phyloP scores from a whole-genome alignment of 352 stramenopile species.

The Phytophthora quininea region DNA sequence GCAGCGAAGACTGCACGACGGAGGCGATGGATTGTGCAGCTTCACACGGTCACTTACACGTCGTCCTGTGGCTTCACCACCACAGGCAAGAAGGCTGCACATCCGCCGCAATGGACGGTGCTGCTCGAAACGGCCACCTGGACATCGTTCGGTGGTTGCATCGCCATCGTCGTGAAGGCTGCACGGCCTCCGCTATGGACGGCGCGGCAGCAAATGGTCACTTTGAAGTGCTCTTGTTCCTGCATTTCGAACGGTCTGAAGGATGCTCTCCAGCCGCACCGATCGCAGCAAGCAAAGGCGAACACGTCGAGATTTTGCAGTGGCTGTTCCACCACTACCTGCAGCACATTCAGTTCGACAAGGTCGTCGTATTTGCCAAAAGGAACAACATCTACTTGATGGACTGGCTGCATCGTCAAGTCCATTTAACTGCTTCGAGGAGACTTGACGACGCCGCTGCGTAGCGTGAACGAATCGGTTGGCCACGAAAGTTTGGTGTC shows the following conservation, averaged over 20 bases:
- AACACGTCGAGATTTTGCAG: conserved; percentile 27
- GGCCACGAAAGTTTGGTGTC: neutral
- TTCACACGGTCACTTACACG: conserved; percentile 5
- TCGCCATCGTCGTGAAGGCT: conserved; percentile 7
- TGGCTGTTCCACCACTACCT: conserved; percentile 26
- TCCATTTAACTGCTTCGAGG: conserved; percentile 1
- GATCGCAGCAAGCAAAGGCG: conserved; percentile 10
- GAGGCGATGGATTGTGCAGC: conserved; percentile 8
- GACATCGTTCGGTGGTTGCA: conserved; percentile 31
- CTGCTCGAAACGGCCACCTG: conserved; percentile 25
- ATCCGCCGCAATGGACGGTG: conserved; percentile 30
- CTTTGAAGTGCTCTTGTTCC: conserved; percentile 36
- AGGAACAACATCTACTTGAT: conserved; percentile 25
- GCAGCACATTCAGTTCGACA: conserved; percentile 13
- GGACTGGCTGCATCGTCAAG: conserved; percentile 23
- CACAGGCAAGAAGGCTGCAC: conserved; percentile 8
- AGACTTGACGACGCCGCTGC: neutral
- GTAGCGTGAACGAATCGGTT: conserved; percentile 22
- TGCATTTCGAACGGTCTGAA: conserved; percentile 21
- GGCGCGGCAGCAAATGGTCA: conserved; percentile 26
- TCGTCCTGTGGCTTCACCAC: conserved; percentile 14
- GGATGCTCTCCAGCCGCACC: conserved; percentile 8
- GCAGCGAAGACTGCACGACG: conserved; percentile 8
- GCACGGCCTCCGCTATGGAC: conserved; percentile 17
- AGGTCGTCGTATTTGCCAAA: conserved; percentile 25